These are phyloP conservation scores for Cyclostephanos tholiformis DNA, from an alignment of 108 stramenopile species.

Conservation along the genomic window DNA sequence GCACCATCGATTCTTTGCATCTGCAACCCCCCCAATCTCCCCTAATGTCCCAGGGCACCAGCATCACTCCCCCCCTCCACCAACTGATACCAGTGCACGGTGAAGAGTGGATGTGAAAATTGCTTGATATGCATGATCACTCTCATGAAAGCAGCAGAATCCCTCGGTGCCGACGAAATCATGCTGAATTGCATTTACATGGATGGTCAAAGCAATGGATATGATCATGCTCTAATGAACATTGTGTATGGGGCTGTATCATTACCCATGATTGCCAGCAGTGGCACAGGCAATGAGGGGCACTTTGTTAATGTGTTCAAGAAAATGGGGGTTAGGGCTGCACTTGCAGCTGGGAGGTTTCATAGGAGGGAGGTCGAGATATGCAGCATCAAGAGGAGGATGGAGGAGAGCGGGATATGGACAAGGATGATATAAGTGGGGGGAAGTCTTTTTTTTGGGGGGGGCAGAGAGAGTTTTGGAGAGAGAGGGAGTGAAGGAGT, in stretches of 20 bases:
- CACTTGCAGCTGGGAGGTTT: slow-evolving; percentile 99
- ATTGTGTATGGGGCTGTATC: slow-evolving; percentile 89
- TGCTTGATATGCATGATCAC: slow-evolving; percentile 93
- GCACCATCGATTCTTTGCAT: too few relatives aligned
- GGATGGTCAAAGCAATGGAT: slow-evolving; percentile 98
- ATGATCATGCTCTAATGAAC: slow-evolving; percentile 87
- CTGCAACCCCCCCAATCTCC: too few relatives aligned
- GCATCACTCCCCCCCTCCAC: too few relatives aligned
- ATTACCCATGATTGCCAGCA: slow-evolving; percentile 98
- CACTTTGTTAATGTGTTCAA: slow-evolving; percentile 95
- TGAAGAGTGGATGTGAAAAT: slow-evolving; percentile 94
- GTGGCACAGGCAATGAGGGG: slow-evolving; percentile 90
- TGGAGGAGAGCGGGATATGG: slow-evolving; percentile 76
- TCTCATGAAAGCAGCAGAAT: slow-evolving; percentile 80
- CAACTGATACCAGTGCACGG: slow-evolving; percentile 99
- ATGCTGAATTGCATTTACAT: slow-evolving; percentile 99
- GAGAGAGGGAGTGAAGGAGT: too few relatives aligned
- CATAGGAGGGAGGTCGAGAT: slow-evolving; percentile 96
- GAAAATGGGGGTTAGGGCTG: slow-evolving; percentile 88
- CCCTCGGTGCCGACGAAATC: slow-evolving; percentile 96
- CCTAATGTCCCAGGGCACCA: too few relatives aligned
- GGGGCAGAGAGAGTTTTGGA: too few relatives aligned
- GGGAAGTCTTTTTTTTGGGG: too few relatives aligned
- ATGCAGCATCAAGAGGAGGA: slow-evolving; percentile 80
- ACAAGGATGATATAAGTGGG: slow-evolving; percentile 38